Percentiles rank a stretch among this genome's conserved stretches.
phyloP scores from a whole-genome alignment of 2,329 filamentous ascomycete species.

The Cryphonectria carpinicola region DNA sequence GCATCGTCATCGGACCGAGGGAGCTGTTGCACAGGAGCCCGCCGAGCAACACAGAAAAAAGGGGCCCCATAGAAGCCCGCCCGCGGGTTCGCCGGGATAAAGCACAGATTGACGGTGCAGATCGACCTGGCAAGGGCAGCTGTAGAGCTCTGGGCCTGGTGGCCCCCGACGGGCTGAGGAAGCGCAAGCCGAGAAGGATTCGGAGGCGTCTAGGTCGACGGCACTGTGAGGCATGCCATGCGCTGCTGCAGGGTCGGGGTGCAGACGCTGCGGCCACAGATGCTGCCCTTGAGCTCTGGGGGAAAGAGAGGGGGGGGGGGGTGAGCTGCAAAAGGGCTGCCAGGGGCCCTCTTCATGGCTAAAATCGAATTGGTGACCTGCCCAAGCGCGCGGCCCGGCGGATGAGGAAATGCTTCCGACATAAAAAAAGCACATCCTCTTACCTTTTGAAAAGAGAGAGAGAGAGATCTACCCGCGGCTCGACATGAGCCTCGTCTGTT shows the following conservation, averaged over 20 bases:
- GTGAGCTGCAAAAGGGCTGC: conserved; percentile 15
- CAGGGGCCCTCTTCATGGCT: conserved; percentile 1
- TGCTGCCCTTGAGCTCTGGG: conserved; percentile 20
- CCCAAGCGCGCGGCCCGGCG: conserved; percentile 18
- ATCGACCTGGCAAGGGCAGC: conserved; percentile 9
- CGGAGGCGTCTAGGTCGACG: conserved; percentile 32
- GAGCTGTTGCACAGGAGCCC: conserved; percentile 22
- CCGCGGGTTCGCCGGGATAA: background rate
- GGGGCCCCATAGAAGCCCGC: conserved; percentile 4
- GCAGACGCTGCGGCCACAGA: conserved; percentile 20
- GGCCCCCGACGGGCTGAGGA: conserved; percentile 14
- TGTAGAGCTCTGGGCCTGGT: conserved; percentile 10
- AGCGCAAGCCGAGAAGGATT: conserved; percentile 22
- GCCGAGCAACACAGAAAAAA: conserved; percentile 17
- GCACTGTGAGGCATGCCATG: conserved; percentile 28
- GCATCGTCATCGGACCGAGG: conserved; percentile 25
- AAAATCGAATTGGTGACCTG: conserved; percentile 2
- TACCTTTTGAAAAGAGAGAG: conserved; percentile 10
- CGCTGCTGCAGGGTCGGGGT: conserved; percentile 33
- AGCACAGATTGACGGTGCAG: conserved; percentile 9
- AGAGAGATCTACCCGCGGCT: background rate
- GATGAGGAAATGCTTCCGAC: conserved; percentile 5
- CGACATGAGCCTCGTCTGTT: conserved; percentile 2
- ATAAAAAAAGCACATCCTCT: conserved; percentile 14
- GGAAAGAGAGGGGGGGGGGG: background rate